A percentile compares a stretch with the other conserved stretches of the same genome.
phyloP scores from a whole-genome alignment of 345 rosid species.

The Rhodamnia rubescens region DNA sequence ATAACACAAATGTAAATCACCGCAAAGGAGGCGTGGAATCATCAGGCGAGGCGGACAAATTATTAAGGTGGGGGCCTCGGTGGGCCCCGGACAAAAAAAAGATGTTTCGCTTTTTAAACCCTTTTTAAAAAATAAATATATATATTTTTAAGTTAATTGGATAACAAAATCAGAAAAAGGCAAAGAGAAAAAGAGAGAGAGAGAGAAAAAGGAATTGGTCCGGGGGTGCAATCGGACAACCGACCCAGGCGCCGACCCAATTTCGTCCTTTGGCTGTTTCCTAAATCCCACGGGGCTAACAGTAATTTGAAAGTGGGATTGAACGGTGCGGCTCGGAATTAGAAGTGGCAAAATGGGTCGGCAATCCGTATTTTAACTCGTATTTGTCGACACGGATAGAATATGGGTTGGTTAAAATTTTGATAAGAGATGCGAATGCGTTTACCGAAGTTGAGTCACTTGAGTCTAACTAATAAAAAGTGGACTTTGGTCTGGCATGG shows the following conservation, averaged over 20 bases:
- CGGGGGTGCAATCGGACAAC: background rate
- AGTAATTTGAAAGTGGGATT: background rate
- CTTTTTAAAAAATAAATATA: background rate
- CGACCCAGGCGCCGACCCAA: background rate
- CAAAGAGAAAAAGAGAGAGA: background rate
- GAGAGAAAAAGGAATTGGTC: background rate
- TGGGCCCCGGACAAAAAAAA: background rate
- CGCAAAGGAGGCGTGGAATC: background rate
- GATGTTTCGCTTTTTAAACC: background rate
- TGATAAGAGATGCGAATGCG: background rate
- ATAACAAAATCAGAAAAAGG: background rate
- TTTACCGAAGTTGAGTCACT: background rate
- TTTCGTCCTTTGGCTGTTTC: background rate
- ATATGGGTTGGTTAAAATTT: rapidly evolving
- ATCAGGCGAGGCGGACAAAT: background rate
- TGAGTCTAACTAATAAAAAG: background rate
- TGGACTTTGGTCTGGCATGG: background rate
- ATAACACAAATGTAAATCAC: background rate
- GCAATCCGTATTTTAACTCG: background rate
- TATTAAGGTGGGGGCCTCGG: background rate
- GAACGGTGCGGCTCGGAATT: rapidly evolving
- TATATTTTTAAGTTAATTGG: background rate
- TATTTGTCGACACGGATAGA: rapidly evolving
- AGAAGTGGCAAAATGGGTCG: background rate
- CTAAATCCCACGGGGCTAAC: background rate